Evolutionary conservation across 192 early-diverging fungal species (phyloP).

Genomic region (Rhizophagus sp.): DNA sequence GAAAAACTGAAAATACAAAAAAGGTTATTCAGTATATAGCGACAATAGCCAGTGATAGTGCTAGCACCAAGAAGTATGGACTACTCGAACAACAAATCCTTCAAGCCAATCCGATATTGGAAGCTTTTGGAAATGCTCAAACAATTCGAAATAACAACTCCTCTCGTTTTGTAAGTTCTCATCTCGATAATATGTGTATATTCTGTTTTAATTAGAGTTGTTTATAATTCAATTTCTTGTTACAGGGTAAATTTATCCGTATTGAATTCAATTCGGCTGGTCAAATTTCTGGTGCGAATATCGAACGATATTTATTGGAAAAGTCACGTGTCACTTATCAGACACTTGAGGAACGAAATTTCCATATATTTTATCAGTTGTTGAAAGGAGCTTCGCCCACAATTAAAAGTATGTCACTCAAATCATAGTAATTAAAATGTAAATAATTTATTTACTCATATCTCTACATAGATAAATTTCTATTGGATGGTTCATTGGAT

Average conservation of each 20-base stretch:
- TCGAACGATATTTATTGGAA: constrained; percentile 96
- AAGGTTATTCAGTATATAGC: constrained; percentile 98
- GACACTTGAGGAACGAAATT: constrained; percentile 90
- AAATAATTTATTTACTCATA: constrained; percentile 27
- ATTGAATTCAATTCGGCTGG: constrained; percentile 87
- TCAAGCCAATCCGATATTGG: constrained; percentile 95
- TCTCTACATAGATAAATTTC: constrained; percentile 53
- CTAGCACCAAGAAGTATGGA: constrained; percentile 43
- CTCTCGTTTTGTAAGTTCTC: constrained; percentile 82
- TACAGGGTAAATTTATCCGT: constrained; percentile 93
- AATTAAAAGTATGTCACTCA: constrained; percentile 58
- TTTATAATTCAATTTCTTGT: not conserved
- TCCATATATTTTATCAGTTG: constrained; percentile 99
- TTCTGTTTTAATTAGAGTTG: too few species aligned
- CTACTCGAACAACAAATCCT: constrained; percentile 90
- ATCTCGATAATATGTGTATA: not conserved
- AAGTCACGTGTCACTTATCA: constrained; percentile 96
- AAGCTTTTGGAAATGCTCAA: constrained; percentile 98
- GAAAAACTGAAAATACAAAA: constrained; percentile 99
- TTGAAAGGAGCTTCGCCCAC: constrained; percentile 79
- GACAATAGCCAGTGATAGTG: constrained; percentile 72
- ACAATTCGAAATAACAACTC: constrained; percentile 99
- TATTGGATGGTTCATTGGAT: constrained; percentile 72
- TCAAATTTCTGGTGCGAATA: constrained; percentile 91
- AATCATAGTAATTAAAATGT: not conserved